These are phyloP conservation scores for Sporisorium sorghi DNA, from an alignment of 1,284 basidiomycete species.

Conservation along the genomic window DNA sequence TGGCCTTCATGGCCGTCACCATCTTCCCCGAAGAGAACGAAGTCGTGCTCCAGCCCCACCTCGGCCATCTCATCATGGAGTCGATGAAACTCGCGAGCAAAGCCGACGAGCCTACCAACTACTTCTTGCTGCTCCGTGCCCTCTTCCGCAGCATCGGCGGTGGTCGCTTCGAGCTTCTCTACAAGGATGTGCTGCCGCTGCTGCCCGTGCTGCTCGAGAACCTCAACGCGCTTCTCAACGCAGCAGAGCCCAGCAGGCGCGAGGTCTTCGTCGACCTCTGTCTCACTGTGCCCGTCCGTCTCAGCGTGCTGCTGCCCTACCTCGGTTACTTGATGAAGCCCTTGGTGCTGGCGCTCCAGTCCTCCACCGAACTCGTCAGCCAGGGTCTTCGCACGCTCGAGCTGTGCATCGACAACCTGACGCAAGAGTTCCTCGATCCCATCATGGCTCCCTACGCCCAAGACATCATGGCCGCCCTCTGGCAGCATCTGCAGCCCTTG, in stretches of 20 bases:
- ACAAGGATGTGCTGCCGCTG: constrained; percentile 95
- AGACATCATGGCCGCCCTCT: constrained; percentile 89
- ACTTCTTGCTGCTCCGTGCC: constrained; percentile 91
- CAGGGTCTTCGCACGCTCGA: constrained; percentile 97
- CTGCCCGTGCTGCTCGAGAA: constrained; percentile 97
- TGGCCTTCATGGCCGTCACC: constrained; percentile 91
- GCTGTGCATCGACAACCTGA: constrained; percentile 99
- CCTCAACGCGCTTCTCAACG: constrained; percentile 75
- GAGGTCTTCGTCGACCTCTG: constrained; percentile 89
- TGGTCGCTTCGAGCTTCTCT: constrained; percentile 91
- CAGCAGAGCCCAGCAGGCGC: constrained; percentile 62
- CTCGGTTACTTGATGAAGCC: constrained; percentile 97
- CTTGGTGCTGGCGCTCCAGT: constrained; percentile 88
- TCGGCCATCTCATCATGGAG: constrained; percentile 95
- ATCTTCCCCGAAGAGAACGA: constrained; percentile 85
- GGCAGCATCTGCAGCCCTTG: constrained; percentile 79
- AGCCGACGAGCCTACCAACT: constrained; percentile 88
- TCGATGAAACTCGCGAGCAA: constrained; percentile 94
- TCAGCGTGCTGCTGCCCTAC: constrained; percentile 96
- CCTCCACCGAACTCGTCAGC: constrained; percentile 83
- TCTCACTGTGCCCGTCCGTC: constrained; percentile 92
- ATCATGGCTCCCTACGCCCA: constrained; percentile 82
- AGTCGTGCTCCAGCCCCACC: constrained; percentile 88
- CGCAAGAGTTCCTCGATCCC: constrained; percentile 97
- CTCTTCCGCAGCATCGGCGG: constrained; percentile 98